Evolutionary conservation across 495 filamentous ascomycete genomes (phyloP).

Genomic region (Chaetomidium leptoderma): DNA sequence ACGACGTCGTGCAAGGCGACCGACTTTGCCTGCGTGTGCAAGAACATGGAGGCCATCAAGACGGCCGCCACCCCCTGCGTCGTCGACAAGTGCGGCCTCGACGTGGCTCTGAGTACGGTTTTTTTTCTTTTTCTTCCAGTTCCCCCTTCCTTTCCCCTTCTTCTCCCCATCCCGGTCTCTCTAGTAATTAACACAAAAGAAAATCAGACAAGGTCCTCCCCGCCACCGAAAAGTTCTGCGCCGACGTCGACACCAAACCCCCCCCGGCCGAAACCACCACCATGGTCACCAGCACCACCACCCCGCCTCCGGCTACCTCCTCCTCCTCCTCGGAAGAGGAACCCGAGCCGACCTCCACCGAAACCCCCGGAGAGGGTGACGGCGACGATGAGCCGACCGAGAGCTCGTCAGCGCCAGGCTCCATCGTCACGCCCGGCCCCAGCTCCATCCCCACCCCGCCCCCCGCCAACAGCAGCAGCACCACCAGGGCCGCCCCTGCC

Average conservation of each 20-base stretch:
- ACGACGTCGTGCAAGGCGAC: constrained; percentile 33
- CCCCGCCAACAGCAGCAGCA: background rate
- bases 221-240: constrained; percentile 36
- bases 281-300: background rate
- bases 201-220: constrained; percentile 36
- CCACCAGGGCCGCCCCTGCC: background rate
- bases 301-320: background rate
- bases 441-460: constrained; percentile 9
- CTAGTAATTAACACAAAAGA: constrained; percentile 2
- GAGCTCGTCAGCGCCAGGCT: background rate
- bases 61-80: constrained; percentile 38
- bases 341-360: background rate
- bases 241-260: constrained; percentile 14
- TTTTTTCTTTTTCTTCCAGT: background rate
- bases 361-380: background rate
- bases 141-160: background rate
- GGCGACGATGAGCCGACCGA: constrained; percentile 3
- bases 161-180: background rate
- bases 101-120: constrained; percentile 31
- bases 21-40: constrained; percentile 46
- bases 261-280: background rate
- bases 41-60: constrained; percentile 31
- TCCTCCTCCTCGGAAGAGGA: background rate
- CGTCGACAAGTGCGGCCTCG: constrained; percentile 31
- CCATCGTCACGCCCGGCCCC: constrained; percentile 5